A percentile compares a stretch with the other conserved stretches of the same genome.
phyloP scores from a whole-genome alignment of 2,329 filamentous ascomycete genomes.

The Aspergillus sp. region DNA sequence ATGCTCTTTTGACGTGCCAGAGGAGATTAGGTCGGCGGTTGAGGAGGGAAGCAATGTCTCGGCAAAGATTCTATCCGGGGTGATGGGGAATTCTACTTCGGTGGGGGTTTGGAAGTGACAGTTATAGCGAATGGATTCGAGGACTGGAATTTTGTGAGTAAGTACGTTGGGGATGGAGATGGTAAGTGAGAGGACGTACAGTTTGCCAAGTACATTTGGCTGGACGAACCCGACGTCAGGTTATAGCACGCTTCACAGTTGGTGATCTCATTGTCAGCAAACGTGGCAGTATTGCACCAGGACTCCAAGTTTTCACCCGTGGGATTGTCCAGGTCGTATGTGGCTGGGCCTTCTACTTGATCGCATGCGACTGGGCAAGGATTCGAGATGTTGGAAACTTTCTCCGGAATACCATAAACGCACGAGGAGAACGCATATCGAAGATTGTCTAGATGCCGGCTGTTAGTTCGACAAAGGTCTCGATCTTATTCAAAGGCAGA shows the following conservation, averaged over 20 bases:
- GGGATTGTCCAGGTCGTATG: conserved; percentile 31
- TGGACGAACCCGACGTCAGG: conserved; percentile 25
- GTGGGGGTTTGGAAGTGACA: conserved; percentile 41
- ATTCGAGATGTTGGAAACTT: conserved; percentile 39
- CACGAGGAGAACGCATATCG: conserved; percentile 46
- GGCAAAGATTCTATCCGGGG: conserved; percentile 43
- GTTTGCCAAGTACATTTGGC: conserved; percentile 44
- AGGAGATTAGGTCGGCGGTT: conserved; percentile 22
- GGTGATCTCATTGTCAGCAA: conserved; percentile 43
- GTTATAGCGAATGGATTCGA: conserved; percentile 48
- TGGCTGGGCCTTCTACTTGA: conserved; percentile 32
- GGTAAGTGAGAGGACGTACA: conserved; percentile 35
- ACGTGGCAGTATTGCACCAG: conserved; percentile 39
- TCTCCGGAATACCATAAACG: conserved; percentile 43
- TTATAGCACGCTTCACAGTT: conserved; percentile 47
- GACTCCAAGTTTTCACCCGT: conserved; percentile 30
- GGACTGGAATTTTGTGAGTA: conserved; percentile 29
- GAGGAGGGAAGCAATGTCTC: conserved; percentile 38
- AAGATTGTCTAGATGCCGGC: conserved; percentile 41
- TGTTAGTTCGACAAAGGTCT: neutral
- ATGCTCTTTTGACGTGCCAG: conserved; percentile 23
- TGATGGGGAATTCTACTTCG: conserved; percentile 40
- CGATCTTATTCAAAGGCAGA: neutral
- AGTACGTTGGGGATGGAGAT: neutral
- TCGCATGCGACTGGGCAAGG: conserved; percentile 47